Conservation (phyloP, 495 filamentous ascomycete species). For the Staphylotrichum longicolle region DNA sequence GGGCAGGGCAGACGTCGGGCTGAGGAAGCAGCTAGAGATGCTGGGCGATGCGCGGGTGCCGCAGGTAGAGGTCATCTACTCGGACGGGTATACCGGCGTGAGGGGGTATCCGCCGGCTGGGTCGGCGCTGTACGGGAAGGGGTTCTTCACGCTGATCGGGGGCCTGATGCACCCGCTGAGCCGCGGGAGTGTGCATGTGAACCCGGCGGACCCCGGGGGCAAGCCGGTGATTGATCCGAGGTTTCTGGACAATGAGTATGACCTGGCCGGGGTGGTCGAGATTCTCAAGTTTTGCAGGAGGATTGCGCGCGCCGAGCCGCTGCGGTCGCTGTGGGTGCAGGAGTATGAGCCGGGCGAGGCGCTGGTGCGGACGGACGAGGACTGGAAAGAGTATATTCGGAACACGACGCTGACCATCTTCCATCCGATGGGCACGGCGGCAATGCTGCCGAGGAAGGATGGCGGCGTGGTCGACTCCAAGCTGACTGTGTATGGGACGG, state of each 20-base stretch:
- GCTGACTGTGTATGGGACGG: conserved; percentile 46
- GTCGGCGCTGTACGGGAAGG: conserved; percentile 29
- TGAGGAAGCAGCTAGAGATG: conserved; percentile 25
- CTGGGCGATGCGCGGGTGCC: conserved; percentile 27
- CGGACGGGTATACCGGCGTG: conserved; percentile 34
- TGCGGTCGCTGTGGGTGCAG: conserved; percentile 24
- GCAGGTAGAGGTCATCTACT: conserved; percentile 37
- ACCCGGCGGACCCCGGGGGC: conserved; percentile 13
- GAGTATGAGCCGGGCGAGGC: conserved; percentile 33
- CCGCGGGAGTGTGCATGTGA: conserved; percentile 55
- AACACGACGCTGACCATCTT: conserved; percentile 24
- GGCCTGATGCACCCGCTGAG: conserved; percentile 47
- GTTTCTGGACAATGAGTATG: conserved; percentile 31
- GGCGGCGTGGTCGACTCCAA: conserved; percentile 51
- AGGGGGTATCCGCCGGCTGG: conserved; percentile 34
- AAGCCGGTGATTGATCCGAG: conserved; percentile 29
- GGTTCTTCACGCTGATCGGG: conserved; percentile 43
- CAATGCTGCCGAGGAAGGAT: conserved; percentile 45
- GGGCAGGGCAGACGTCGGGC: conserved; percentile 1
- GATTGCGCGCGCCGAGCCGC: conserved; percentile 23
- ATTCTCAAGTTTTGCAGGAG: conserved; percentile 25
- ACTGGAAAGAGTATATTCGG: conserved; percentile 27
- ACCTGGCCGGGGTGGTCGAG: conserved; percentile 23
- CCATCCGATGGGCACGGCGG: conserved; percentile 45
- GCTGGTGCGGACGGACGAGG: conserved; percentile 23